Evolutionary conservation across 257 asterid genomes (phyloP), one percentile per base, ranked within the genome.

Genomic region (Penstemon newberryi): DNA sequence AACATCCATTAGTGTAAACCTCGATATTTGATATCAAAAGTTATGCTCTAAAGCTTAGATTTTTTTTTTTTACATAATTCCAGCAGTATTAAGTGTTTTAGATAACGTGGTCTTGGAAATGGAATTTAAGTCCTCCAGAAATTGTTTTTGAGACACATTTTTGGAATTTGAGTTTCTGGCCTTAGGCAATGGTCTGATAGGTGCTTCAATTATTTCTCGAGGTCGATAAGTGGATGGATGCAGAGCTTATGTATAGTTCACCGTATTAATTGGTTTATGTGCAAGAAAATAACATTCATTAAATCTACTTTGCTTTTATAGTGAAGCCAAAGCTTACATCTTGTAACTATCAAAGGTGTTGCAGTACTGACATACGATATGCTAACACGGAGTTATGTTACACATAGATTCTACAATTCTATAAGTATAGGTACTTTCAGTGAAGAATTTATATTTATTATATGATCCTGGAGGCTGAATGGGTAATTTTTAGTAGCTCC

Each of bases 141-240:
- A 25, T 25, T 25, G 33, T 25, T 25, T 25, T 25, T 25, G 33
- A 25, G 38, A 70, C 38, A 38, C 37, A n/a, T 49, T 42, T 13
- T 69, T 11, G 59, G 60, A 19, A 36, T 43, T 25, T 69, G 60
- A 38, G 45, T 6, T 59, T 69, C 11, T 37, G 47, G 40, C n/a
- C 25, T 9, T 33, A 18, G 45, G 43, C 8, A 55, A 10, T 9
- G 59, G 50, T 47, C 60, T n/a, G 44, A 19, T 56, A 33, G 40
- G 74, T 38, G 75, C 5, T 3, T 46, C 37, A 33, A 53, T 44
- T 8, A 54, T 54, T 60, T 12, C 18, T 54, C 7, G n/a, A 8
- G 12, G 52, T 63, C 42, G 70, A 39, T 42, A 56, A 43, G 56
- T 25, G 25, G 38, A 43, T 67, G 64, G 57, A 45, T 37, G 13